These are phyloP conservation scores for Nematodospora anomalae DNA, from an alignment of 1,139 yeast genomes.

Conservation along the genomic window DNA sequence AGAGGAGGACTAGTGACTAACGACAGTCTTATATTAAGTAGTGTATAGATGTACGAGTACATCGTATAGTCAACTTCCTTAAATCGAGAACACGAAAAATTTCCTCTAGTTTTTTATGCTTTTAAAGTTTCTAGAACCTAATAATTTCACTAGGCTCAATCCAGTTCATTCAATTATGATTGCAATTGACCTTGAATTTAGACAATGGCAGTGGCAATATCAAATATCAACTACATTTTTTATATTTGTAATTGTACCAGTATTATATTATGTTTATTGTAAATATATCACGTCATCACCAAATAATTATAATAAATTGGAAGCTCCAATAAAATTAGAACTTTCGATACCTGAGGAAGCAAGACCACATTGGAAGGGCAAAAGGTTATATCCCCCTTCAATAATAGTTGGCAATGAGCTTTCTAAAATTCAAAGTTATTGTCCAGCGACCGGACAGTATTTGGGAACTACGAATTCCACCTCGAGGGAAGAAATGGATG, in stretches of 20 bases:
- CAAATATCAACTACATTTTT: conserved; percentile 50
- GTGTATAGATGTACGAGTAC: not conserved
- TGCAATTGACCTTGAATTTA: conserved; percentile 44
- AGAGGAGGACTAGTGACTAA: not conserved
- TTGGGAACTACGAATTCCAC: conserved; percentile 71
- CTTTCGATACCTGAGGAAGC: conserved; percentile 79
- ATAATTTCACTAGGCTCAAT: no score
- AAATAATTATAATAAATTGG: conserved; percentile 44
- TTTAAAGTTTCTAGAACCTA: no score
- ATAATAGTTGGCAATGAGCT: conserved; percentile 60
- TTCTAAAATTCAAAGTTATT: conserved; percentile 71
- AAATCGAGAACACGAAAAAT: not conserved
- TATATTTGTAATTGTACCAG: conserved; percentile 41
- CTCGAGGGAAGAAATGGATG: conserved; percentile 67
- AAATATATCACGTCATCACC: conserved; percentile 41
- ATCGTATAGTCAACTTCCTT: not conserved
- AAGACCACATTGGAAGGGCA: conserved; percentile 90
- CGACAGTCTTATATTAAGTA: no score
- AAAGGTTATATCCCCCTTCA: conserved; percentile 61
- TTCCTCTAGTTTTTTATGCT: no score
- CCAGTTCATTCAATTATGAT: conserved; percentile 34
- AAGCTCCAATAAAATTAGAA: conserved; percentile 50
- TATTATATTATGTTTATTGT: conserved; percentile 38
- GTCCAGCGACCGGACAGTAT: conserved; percentile 94
- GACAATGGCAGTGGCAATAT: conserved; percentile 49